Conservation (phyloP, 2,329 filamentous ascomycete species). For the Epichloe sp. region DNA sequence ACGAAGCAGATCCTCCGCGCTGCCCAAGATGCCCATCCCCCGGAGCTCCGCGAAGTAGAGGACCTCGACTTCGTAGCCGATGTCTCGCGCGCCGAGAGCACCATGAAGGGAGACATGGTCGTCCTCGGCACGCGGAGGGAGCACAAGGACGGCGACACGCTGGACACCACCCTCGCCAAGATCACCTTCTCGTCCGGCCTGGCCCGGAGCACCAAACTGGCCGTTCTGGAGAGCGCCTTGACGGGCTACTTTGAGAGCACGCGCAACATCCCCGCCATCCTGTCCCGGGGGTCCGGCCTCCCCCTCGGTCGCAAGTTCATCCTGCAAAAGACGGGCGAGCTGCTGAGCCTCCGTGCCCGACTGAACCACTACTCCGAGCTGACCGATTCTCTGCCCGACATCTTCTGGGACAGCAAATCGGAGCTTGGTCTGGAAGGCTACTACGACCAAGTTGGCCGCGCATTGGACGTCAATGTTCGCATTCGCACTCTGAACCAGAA, state of each 20-base stretch:
- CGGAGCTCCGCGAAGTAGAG: slow-evolving; percentile 65
- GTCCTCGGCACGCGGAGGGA: slow-evolving; percentile 65
- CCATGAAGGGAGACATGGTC: slow-evolving; percentile 77
- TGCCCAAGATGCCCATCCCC: slow-evolving; percentile 59
- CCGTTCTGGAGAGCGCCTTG: slow-evolving; percentile 74
- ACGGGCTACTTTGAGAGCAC: slow-evolving; percentile 80
- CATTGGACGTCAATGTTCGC: slow-evolving; percentile 79
- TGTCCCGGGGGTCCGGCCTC: slow-evolving; percentile 49
- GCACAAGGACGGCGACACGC: slow-evolving; percentile 26
- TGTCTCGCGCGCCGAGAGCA: slow-evolving; percentile 55
- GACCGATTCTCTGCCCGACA: slow-evolving; percentile 85
- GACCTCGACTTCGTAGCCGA: slow-evolving; percentile 82
- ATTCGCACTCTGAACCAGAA: slow-evolving; percentile 91
- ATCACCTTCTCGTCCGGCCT: slow-evolving; percentile 94
- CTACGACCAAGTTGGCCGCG: slow-evolving; percentile 84
- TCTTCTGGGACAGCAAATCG: slow-evolving; percentile 89
- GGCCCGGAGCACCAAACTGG: slow-evolving; percentile 84
- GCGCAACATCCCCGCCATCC: slow-evolving; percentile 62
- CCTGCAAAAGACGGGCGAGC: slow-evolving; percentile 82
- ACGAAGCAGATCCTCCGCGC: slow-evolving; percentile 63
- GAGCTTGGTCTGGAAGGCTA: slow-evolving; percentile 87
- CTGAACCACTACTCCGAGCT: slow-evolving; percentile 95
- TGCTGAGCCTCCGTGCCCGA: slow-evolving; percentile 78
- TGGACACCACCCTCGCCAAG: slow-evolving; percentile 66
- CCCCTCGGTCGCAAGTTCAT: slow-evolving; percentile 56